Conservation (phyloP, 805 yeast genomes). For the Saccharomycopsis oosterbeekiorum region DNA sequence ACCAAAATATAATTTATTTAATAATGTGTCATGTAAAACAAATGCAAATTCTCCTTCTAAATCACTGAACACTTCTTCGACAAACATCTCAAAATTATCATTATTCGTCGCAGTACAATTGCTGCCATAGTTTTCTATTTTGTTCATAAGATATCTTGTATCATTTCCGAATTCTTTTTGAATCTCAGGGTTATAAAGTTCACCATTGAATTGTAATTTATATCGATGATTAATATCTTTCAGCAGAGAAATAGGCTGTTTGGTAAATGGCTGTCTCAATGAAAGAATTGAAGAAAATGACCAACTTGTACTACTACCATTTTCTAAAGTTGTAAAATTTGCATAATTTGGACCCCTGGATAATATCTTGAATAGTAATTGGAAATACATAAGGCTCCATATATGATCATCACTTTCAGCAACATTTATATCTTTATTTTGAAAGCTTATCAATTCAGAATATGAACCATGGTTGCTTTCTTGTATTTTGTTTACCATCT, state of each 20-base stretch:
- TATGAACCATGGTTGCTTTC: not conserved
- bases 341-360: slow-evolving; percentile 60
- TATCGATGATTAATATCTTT: slow-evolving; percentile 24
- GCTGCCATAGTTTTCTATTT: slow-evolving; percentile 23
- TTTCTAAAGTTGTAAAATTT: slow-evolving; percentile 19
- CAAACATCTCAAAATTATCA: slow-evolving; percentile 23
- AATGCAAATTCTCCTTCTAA: slow-evolving; percentile 82
- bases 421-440: not conserved
- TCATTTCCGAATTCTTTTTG: slow-evolving; percentile 39
- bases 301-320: not conserved
- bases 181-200: slow-evolving; percentile 53
- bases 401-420: not conserved
- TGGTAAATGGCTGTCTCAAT: slow-evolving; percentile 64
- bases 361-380: slow-evolving; percentile 35
- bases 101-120: not conserved
- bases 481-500: too few relatives aligned
- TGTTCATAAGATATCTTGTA: slow-evolving; percentile 41
- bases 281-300: slow-evolving; percentile 68
- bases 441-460: not conserved
- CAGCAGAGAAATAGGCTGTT: slow-evolving; percentile 50
- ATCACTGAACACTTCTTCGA: slow-evolving; percentile 32
- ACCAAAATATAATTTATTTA: slow-evolving; percentile 54
- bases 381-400: not conserved
- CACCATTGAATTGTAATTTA: slow-evolving; percentile 81
- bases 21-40: slow-evolving; percentile 34